Base-by-base conservation (phyloP, 768 basidiomycete genomes). In the Leucogyrophana mollusca region DNA sequence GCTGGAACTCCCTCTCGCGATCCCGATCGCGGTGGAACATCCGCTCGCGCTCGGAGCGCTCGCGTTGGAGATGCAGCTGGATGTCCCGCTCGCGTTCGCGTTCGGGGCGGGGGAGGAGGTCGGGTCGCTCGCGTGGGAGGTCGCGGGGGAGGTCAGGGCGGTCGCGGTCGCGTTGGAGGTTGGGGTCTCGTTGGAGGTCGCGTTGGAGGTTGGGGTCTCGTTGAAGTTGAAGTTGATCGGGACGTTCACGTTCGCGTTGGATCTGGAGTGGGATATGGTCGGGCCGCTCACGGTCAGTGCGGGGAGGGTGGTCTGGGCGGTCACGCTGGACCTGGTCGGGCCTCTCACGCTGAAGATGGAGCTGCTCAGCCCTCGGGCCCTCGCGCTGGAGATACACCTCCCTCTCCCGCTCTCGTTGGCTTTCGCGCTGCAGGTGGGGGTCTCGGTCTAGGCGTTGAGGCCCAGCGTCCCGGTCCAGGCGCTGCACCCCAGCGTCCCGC, bases 61-160 rank as follows among this genome's bases (percentile, higher is more conserved):
- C 60, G 24, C 61, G 58, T 40, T 61, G 58, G 9, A 61, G 60
- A 6, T 54, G 61, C 13, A 61, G 53, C 23, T 64, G 60, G 36
- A 60, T 14, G 13, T 63, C 59, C 17, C 59, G 60, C 39, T 61
- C 59, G 14, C n/a, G 27, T 30, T 30, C 27, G 27, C 6, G 27
- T 13, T 30, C 27, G 27, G 13, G 27, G 13, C n/a, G n/a, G n/a
- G n/a, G n/a, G n/a, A n/a, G n/a, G n/a, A n/a, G n/a, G n/a, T n/a
- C n/a, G n/a, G n/a, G n/a, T n/a, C 27, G 27, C 27, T 30, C 27
- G 13, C 27, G 27, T 13, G 6, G 27, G 25, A 45, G 27, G 2
- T 34, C 27, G 21, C 30, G 21, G 13, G 14, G 7, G 18, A 41
- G 17, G 30, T 41, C 27, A 32, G 11, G 27, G 20, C 34, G 24